Conservation (phyloP, 192 early-diverging fungal genomes). For the Gryganskiella cystojenkinii region DNA sequence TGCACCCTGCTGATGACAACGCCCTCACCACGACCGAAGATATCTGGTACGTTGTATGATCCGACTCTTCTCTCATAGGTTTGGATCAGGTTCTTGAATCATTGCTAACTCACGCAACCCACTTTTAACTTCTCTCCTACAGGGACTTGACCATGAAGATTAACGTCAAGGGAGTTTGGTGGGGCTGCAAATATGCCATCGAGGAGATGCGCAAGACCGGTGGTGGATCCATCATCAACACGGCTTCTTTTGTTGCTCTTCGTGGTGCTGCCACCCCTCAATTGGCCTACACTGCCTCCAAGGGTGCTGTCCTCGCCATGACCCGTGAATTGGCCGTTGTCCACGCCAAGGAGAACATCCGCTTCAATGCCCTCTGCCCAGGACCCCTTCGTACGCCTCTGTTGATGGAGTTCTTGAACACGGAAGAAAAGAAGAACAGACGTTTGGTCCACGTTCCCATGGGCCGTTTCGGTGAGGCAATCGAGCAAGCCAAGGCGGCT, state of each 20-base stretch:
- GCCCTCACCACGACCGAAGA: constrained; percentile 78
- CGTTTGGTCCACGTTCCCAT: constrained; percentile 84
- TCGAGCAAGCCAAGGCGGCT: constrained; percentile 84
- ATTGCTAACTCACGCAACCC: neutral
- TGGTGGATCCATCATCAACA: constrained; percentile 87
- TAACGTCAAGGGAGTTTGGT: constrained; percentile 94
- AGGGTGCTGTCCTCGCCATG: constrained; percentile 87
- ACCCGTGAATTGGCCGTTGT: constrained; percentile 86
- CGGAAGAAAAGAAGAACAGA: constrained; percentile 84
- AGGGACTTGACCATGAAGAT: constrained; percentile 80
- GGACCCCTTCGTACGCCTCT: constrained; percentile 83
- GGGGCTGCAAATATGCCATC: constrained; percentile 85
- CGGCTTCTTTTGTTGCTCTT: constrained; percentile 82
- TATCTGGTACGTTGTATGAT: constrained; percentile 73
- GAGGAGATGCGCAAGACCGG: constrained; percentile 77
- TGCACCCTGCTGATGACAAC: constrained; percentile 84
- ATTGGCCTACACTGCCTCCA: constrained; percentile 88
- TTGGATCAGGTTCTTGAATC: neutral
- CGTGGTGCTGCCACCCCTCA: constrained; percentile 87
- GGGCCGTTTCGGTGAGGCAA: constrained; percentile 88
- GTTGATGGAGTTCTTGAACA: constrained; percentile 87
- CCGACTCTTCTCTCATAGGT: neutral
- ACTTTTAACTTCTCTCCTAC: neutral
- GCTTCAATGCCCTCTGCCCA: constrained; percentile 85
- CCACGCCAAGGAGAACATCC: constrained; percentile 89